Percentiles rank a stretch among this genome's conserved stretches.
phyloP scores from a whole-genome alignment of 1,284 basidiomycete genomes.

The Boletus hoseneyae region DNA sequence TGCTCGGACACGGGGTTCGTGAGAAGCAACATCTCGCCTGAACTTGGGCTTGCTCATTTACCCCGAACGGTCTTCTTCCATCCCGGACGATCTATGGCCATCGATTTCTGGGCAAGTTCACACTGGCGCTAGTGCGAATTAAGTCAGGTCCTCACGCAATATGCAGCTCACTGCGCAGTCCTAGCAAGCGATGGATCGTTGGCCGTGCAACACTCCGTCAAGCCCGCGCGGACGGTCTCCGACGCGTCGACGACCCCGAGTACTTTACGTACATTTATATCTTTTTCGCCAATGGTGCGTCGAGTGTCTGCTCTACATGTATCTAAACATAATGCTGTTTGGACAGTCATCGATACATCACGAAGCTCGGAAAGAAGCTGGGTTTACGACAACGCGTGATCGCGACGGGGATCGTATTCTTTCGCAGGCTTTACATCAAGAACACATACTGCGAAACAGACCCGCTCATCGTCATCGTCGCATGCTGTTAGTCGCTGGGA shows the following conservation, averaged over 20 bases:
- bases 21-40: too few species aligned
- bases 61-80: neutral
- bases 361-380: conserved; percentile 84
- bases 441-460: conserved; percentile 94
- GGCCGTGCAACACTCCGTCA: conserved; percentile 71
- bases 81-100: conserved; percentile 52
- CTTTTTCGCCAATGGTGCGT: conserved; percentile 77
- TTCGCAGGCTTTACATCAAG: conserved; percentile 92
- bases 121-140: conserved; percentile 60
- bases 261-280: conserved; percentile 78
- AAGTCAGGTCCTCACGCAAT: conserved; percentile 7
- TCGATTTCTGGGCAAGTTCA: conserved; percentile 73
- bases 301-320: neutral
- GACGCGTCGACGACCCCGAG: conserved; percentile 72
- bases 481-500: conserved; percentile 96
- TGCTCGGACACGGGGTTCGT: too few species aligned
- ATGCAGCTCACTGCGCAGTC: conserved; percentile 16
- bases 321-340: neutral
- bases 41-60: too few species aligned
- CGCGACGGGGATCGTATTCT: conserved; percentile 92
- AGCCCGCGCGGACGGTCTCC: conserved; percentile 71
- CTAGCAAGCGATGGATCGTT: conserved; percentile 84
- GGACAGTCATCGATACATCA: conserved; percentile 75
- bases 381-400: conserved; percentile 84
- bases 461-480: conserved; percentile 87